phyloP scores from a whole-genome alignment of 768 basidiomycete genomes.

The Lactarius deliciosus region DNA sequence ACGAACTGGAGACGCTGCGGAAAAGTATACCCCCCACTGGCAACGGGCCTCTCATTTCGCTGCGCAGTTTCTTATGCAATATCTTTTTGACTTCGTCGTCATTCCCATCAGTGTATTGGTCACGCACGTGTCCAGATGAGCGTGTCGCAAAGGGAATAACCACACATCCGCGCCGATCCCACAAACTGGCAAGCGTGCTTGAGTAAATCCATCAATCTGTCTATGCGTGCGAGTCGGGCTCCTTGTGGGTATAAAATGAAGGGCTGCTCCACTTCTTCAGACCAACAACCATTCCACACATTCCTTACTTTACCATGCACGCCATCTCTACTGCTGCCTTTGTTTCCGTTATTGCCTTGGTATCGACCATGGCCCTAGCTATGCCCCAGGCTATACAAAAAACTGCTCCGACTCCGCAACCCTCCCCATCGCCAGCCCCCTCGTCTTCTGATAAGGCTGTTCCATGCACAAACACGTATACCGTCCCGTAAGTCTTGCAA shows the following conservation, averaged over 20 bases:
- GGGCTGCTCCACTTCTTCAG: not conserved
- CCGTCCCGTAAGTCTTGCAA: not conserved
- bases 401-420: too few species aligned
- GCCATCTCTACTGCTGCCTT: not conserved
- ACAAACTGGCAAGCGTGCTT: not conserved
- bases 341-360: slow-evolving; percentile 11
- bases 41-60: not conserved
- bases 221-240: too few species aligned
- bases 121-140: not conserved
- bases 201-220: not conserved
- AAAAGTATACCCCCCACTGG: not conserved
- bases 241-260: not conserved
- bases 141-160: not conserved
- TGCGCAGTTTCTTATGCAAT: not conserved
- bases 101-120: not conserved
- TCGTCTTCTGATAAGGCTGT: not conserved
- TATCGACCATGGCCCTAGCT: not conserved
- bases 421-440: not conserved
- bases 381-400: not conserved
- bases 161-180: not conserved
- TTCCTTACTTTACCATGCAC: not conserved
- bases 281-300: not conserved
- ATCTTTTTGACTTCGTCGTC: not conserved
- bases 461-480: not conserved
- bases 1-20: not conserved